phyloP scores from a whole-genome alignment of 768 basidiomycete species.

The Clathrus columnatus region DNA sequence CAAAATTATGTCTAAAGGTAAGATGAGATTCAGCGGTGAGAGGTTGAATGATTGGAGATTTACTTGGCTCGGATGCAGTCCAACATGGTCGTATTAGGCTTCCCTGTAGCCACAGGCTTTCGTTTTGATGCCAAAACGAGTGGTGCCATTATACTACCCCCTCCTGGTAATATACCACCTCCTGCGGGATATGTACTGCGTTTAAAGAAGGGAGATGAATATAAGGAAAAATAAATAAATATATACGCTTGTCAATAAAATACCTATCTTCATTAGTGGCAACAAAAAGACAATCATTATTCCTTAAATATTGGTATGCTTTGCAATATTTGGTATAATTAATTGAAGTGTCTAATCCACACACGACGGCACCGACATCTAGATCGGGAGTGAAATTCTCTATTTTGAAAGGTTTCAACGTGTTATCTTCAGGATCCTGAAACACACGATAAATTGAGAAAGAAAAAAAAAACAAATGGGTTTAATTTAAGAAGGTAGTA shows the following conservation, averaged over 20 bases:
- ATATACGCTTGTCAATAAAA: not conserved
- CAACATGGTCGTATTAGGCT: conserved; percentile 86
- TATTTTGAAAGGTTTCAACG: conserved; percentile 59
- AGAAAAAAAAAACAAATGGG: not conserved
- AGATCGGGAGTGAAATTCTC: conserved; percentile 67
- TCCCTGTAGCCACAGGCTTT: conserved; percentile 76
- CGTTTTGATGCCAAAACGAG: conserved; percentile 62
- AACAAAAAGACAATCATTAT: conserved; percentile 79
- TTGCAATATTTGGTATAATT: conserved; percentile 94
- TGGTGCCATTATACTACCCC: conserved; percentile 78
- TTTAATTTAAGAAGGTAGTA: conserved; percentile 2
- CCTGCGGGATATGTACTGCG: conserved; percentile 73
- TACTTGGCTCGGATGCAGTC: conserved; percentile 83
- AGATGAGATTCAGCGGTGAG: conserved; percentile 1
- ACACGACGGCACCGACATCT: conserved; percentile 84
- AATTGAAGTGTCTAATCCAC: conserved; percentile 77
- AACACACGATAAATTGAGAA: not conserved
- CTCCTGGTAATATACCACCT: conserved; percentile 69
- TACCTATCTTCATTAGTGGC: conserved; percentile 74
- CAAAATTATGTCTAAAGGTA: conserved; percentile 71
- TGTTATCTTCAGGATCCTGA: conserved; percentile 81
- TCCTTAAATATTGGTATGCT: conserved; percentile 81
- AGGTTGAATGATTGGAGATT: conserved; percentile 13
- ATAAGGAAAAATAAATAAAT: not conserved
- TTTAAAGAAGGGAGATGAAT: not conserved